A percentile compares a stretch with the other conserved stretches of the same genome.
These are phyloP conservation scores for Teunomyces stri DNA, from an alignment of 805 yeast genomes.

Conservation along the genomic window DNA sequence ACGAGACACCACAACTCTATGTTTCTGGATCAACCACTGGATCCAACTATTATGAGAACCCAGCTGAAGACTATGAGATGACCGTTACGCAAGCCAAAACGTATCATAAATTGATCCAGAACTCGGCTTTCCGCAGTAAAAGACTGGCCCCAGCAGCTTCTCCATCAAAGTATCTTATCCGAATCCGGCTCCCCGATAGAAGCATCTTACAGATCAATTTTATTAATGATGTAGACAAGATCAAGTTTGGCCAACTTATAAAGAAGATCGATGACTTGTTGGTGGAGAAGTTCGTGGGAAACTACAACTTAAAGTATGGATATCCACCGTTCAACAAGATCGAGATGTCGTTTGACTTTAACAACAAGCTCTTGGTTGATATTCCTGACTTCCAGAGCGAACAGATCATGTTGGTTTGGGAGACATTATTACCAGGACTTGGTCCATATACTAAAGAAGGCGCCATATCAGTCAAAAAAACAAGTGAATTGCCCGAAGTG, in stretches of 20 bases:
- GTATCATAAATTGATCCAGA: conserved; percentile 33
- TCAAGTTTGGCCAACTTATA: conserved; percentile 36
- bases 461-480: conserved; percentile 15
- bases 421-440: conserved; percentile 5
- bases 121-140: conserved; percentile 18
- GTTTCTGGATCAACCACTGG: conserved; percentile 13
- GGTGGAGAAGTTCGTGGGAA: conserved; percentile 23
- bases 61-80: conserved; percentile 42
- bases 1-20: conserved; percentile 19
- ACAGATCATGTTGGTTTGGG: conserved; percentile 37
- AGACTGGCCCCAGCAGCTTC: conserved; percentile 9
- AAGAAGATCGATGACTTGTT: conserved; percentile 35
- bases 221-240: conserved; percentile 16
- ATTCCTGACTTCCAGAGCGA: conserved; percentile 31
- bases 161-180: conserved; percentile 29
- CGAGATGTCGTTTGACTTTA: conserved; percentile 24
- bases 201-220: conserved; percentile 34
- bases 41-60: conserved; percentile 31
- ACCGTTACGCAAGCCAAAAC: conserved; percentile 36
- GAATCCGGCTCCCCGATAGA: conserved; percentile 41
- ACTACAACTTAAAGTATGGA: conserved; percentile 32
- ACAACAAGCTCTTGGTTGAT: conserved; percentile 23
- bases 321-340: conserved; percentile 38
- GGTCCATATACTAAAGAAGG: conserved; percentile 30
- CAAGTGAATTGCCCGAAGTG: conserved; percentile 35